Conservation (phyloP, 2,329 filamentous ascomycete species). For the Drechslerella stenobrocha region DNA sequence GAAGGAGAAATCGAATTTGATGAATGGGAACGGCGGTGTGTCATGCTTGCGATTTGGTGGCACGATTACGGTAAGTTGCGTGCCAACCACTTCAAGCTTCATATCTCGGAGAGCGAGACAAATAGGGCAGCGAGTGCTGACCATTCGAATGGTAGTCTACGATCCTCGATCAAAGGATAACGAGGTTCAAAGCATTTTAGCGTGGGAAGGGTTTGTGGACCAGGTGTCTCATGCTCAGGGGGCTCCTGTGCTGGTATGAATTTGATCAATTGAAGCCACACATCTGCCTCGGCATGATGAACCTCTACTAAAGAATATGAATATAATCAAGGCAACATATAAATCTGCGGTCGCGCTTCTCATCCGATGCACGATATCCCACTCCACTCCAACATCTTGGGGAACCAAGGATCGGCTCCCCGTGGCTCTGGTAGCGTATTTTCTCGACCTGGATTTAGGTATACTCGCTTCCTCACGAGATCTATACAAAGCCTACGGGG, state of each 20-base stretch:
- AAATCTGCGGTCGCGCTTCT: slow-evolving; percentile 27
- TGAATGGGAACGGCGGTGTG: slow-evolving; percentile 23
- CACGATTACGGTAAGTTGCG: slow-evolving; percentile 39
- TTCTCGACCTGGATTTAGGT: slow-evolving; percentile 38
- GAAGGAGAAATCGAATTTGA: slow-evolving; percentile 8
- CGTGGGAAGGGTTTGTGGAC: slow-evolving; percentile 40
- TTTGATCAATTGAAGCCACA: neutral
- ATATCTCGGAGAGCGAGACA: neutral
- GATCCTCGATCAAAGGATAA: slow-evolving; percentile 27
- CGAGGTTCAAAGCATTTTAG: slow-evolving; percentile 31
- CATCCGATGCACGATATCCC: slow-evolving; percentile 31
- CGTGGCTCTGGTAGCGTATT: slow-evolving; percentile 16
- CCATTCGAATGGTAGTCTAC: slow-evolving; percentile 14
- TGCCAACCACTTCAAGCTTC: neutral
- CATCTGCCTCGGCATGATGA: neutral
- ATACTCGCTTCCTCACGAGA: slow-evolving; percentile 26
- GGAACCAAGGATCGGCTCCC: neutral
- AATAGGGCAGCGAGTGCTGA: too few relatives aligned
- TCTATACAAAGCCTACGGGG: slow-evolving; percentile 16
- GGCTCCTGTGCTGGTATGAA: slow-evolving; percentile 19
- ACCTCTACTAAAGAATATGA: neutral
- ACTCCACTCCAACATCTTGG: neutral
- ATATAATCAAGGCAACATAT: slow-evolving; percentile 16
- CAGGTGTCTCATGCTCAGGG: slow-evolving; percentile 13
- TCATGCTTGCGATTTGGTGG: slow-evolving; percentile 43